phyloP scores from a whole-genome alignment of 108 stramenopile species.

The Cyclotella cryptica region DNA sequence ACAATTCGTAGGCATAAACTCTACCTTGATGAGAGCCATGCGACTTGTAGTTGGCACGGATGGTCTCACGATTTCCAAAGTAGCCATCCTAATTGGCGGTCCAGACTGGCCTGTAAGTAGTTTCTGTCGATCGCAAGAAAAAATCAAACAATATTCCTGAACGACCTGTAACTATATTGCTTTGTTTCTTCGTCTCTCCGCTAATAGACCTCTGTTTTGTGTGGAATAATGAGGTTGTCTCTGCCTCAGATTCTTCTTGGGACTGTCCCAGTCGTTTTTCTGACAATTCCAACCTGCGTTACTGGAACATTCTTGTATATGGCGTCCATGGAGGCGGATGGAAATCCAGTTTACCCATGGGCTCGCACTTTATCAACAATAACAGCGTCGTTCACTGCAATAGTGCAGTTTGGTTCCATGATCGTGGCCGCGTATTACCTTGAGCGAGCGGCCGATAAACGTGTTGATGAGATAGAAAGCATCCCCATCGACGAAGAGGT shows the following conservation, averaged over 20 bases:
- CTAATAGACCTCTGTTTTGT: constrained; percentile 67
- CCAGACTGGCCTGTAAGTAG: constrained; percentile 52
- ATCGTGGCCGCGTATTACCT: constrained; percentile 64
- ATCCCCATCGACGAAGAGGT: constrained; percentile 51
- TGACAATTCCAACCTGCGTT: constrained; percentile 65
- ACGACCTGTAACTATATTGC: not conserved
- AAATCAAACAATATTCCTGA: not conserved
- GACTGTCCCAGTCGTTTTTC: constrained; percentile 61
- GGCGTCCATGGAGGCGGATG: constrained; percentile 48
- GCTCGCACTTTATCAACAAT: constrained; percentile 61
- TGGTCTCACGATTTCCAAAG: constrained; percentile 61
- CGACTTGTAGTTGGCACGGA: constrained; percentile 49
- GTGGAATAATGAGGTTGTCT: constrained; percentile 67
- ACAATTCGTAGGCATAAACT: constrained; percentile 63
- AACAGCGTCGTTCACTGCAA: constrained; percentile 48
- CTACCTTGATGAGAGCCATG: constrained; percentile 57
- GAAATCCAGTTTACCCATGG: constrained; percentile 50
- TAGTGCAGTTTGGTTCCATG: constrained; percentile 67
- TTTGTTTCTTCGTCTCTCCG: not conserved
- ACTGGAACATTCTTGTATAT: constrained; percentile 67
- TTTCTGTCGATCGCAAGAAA: not conserved
- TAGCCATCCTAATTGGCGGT: constrained; percentile 67
- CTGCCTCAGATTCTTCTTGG: constrained; percentile 69
- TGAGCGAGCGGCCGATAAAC: constrained; percentile 47
- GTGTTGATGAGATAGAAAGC: constrained; percentile 51